phyloP scores from a whole-genome alignment of 371 early-diverging fungal genomes.

The Smittium culicis region DNA sequence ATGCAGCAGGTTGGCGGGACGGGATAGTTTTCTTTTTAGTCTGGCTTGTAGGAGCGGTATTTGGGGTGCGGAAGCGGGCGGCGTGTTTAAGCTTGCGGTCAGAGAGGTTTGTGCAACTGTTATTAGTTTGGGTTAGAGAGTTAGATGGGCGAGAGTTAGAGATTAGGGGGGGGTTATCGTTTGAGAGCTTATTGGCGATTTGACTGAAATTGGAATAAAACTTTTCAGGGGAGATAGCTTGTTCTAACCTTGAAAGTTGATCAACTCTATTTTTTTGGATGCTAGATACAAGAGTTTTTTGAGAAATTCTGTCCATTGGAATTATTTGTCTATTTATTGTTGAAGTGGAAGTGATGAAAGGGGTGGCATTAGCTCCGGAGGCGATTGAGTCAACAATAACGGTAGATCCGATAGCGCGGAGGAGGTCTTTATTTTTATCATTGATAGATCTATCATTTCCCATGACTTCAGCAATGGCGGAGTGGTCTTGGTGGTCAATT shows the following conservation, averaged over 20 bases:
- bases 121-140: conserved; percentile 1
- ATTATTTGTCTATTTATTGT: not conserved
- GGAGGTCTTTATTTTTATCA: not conserved
- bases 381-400: not conserved
- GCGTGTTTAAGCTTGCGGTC: conserved; percentile 14
- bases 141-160: no score
- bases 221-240: no score
- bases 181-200: no score
- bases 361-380: not conserved
- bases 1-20: conserved; percentile 18
- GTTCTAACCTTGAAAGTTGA: no score
- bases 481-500: conserved; percentile 15
- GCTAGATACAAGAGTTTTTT: no score
- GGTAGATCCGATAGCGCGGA: not conserved
- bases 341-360: not conserved
- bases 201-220: no score
- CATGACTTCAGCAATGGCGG: conserved; percentile 1
- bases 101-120: not conserved
- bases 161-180: no score
- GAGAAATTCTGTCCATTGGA: no score
- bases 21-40: conserved; percentile 24
- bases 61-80: no score
- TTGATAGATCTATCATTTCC: not conserved
- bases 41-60: conserved; percentile 18
- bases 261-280: no score